Conservation (phyloP, 495 filamentous ascomycete species). For the Hypoxylon rickii region DNA sequence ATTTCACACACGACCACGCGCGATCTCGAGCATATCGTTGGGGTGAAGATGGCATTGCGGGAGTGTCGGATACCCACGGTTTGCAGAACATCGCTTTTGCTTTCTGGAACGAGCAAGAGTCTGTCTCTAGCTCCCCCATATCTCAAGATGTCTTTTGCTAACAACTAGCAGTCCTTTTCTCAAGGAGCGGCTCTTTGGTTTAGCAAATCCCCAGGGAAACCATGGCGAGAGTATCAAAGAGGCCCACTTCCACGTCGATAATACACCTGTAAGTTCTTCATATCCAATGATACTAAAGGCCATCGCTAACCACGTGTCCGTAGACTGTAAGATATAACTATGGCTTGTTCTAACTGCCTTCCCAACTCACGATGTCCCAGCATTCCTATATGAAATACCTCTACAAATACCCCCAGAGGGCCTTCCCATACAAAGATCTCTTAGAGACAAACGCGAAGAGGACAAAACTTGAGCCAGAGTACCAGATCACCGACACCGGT, state of each 20-base stretch:
- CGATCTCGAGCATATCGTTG: conserved; percentile 86
- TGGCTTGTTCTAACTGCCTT: not conserved
- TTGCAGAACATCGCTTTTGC: conserved; percentile 90
- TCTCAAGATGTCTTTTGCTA: conserved; percentile 9
- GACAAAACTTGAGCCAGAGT: conserved; percentile 75
- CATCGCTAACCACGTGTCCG: conserved; percentile 27
- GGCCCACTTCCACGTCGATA: conserved; percentile 93
- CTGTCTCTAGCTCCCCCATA: conserved; percentile 35
- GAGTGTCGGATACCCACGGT: conserved; percentile 89
- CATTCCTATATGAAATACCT: conserved; percentile 99
- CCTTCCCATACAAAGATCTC: conserved; percentile 89
- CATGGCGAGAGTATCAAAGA: conserved; percentile 97
- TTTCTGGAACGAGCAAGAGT: conserved; percentile 98
- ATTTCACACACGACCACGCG: conserved; percentile 92
- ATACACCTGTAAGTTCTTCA: conserved; percentile 66
- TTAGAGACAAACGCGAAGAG: conserved; percentile 81
- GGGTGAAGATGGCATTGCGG: conserved; percentile 97
- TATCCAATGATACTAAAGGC: not conserved
- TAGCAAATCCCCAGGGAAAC: conserved; percentile 94
- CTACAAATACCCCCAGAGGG: conserved; percentile 93
- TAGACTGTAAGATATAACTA: conserved; percentile 48
- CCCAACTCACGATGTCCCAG: conserved; percentile 47
- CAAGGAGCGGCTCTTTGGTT: conserved; percentile 91
- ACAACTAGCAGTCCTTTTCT: conserved; percentile 70
- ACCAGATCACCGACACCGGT: conserved; percentile 90